Base-by-base conservation (phyloP, 345 rosid species). In the Aethionema arabicum region DNA sequence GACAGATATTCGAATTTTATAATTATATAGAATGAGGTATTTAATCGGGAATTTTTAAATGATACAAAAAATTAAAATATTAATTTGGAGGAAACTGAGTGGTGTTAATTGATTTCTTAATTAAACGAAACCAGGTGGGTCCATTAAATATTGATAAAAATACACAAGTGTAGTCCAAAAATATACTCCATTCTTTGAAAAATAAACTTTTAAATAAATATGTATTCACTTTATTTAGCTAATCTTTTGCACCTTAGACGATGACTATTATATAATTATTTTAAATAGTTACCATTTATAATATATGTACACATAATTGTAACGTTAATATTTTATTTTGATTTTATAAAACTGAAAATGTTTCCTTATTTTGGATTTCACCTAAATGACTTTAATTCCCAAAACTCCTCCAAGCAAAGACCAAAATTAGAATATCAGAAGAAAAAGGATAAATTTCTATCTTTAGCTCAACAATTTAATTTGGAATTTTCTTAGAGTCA, bases 151-250 rank as follows among this genome's bases (percentile, higher is more conserved):
- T 59, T 51, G 10, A 59, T 37, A 21, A 39, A 13, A 51, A 13
- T 35, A 50, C 12, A 29, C 52, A 59, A 51, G 27, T 12, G 46
- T 49, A n/a, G 42, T 35, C 47, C 66, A 59, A 59, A 51, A 0
- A 21, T 42, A 42, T 11, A 35, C 29, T 12, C 59, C 54, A 59
- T 38, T 42, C 46, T 50, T 33, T 42, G 32, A 16, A 43, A 59
- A 42, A 21, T 21, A 21, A 51, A 52, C 32, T 33, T 59, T 68
- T 59, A 59, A 40, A 51, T n/a, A 59, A 31, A 51, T 52, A 52
- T 52, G 47, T 45, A 11, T 43, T 38, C 52, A 13, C 39, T 51
- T 43, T 52, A 59, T 27, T 51, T 51, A 13, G 5, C 32, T 54
- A 13, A 42, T 43, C 30, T 35, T 67, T 51, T 35, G 46, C 46